Percentiles rank a stretch among this genome's conserved stretches.
phyloP scores from a whole-genome alignment of 208 protist species.

The Balamuthia mandrillaris region DNA sequence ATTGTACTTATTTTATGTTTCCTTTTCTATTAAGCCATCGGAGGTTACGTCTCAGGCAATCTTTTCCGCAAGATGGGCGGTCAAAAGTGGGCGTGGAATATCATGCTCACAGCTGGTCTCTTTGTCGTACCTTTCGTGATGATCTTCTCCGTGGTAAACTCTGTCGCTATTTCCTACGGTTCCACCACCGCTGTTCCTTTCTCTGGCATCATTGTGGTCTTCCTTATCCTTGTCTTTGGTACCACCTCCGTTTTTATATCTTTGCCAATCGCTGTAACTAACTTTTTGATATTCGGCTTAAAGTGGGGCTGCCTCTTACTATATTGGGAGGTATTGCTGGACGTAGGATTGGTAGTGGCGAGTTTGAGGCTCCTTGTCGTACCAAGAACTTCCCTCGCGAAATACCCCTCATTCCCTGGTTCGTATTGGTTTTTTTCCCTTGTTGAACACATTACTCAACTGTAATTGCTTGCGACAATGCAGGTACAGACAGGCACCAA shows the following conservation, averaged over 20 bases:
- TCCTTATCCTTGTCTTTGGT: slow-evolving; percentile 70
- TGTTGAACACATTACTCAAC: not conserved
- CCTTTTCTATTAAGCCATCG: not conserved
- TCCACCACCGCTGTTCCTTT: slow-evolving; percentile 76
- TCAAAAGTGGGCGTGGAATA: slow-evolving; percentile 67
- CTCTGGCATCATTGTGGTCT: slow-evolving; percentile 69
- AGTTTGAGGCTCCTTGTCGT: slow-evolving; percentile 61
- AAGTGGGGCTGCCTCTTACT: slow-evolving; percentile 64
- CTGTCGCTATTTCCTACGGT: slow-evolving; percentile 66
- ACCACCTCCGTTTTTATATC: no score
- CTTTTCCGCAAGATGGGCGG: not conserved
- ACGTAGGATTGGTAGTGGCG: slow-evolving; percentile 14
- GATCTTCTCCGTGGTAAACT: slow-evolving; percentile 67
- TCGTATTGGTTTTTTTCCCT: not conserved
- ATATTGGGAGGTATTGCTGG: slow-evolving; percentile 67
- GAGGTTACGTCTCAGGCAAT: not conserved
- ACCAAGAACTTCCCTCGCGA: slow-evolving; percentile 67
- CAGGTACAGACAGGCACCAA: slow-evolving; percentile 46
- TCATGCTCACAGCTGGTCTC: slow-evolving; percentile 60
- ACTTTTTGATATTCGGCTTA: no score
- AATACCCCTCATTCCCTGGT: slow-evolving; percentile 69
- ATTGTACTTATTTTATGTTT: not conserved
- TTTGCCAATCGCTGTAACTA: no score
- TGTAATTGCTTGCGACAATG: not conserved
- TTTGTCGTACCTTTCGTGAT: slow-evolving; percentile 59